Evolutionary conservation across 75 land plant genomes (phyloP).

Genomic region (Pinus tabuliformis): DNA sequence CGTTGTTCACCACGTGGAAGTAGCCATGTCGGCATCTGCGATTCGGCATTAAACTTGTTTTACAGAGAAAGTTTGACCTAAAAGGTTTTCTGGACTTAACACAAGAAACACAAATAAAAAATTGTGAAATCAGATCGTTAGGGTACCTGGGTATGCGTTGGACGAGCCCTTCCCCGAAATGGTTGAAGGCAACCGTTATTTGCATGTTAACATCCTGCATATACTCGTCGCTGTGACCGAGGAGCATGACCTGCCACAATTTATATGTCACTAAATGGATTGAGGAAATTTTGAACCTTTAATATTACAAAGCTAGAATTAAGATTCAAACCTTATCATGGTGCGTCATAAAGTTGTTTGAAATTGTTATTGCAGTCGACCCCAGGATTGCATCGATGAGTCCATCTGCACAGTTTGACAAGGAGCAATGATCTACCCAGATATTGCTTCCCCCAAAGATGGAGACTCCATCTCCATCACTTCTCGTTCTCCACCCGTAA

Average conservation of each 20-base stretch:
- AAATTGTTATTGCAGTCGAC: conserved; percentile 75
- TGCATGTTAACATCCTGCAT: conserved; percentile 59
- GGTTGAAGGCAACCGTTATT: conserved; percentile 75
- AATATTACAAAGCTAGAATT: not conserved
- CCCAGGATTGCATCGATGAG: conserved; percentile 76
- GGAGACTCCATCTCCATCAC: conserved; percentile 78
- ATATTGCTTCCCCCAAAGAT: conserved; percentile 62
- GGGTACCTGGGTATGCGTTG: conserved; percentile 84
- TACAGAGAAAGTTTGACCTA: not conserved
- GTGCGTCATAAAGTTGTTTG: conserved; percentile 83
- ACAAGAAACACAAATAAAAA: not conserved
- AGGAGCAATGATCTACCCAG: conserved; percentile 78
- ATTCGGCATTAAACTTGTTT: not conserved
- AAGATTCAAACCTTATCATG: conserved; percentile 70
- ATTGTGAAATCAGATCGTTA: not conserved
- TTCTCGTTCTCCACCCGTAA: conserved; percentile 59
- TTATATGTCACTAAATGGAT: not conserved
- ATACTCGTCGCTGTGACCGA: conserved; percentile 60
- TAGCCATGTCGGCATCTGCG: conserved; percentile 85
- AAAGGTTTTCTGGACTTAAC: not conserved
- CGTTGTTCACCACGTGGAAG: conserved; percentile 91
- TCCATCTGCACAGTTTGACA: conserved; percentile 77
- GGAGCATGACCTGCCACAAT: conserved; percentile 57
- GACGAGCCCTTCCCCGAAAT: conserved; percentile 69
- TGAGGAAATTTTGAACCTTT: not conserved